Conservation (phyloP, 768 basidiomycete species). For the Rhizopogon roseolus region DNA sequence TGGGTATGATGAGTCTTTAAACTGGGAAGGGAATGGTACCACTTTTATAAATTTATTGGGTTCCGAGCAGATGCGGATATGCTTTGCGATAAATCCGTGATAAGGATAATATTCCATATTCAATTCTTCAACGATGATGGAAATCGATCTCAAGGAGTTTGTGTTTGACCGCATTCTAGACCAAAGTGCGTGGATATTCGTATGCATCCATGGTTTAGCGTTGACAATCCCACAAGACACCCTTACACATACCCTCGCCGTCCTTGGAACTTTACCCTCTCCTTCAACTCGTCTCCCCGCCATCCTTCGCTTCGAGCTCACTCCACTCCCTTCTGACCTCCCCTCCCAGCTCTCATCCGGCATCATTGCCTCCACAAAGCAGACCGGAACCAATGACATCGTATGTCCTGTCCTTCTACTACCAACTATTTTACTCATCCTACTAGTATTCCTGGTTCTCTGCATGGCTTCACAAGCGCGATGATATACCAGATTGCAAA, state of each 20-base stretch:
- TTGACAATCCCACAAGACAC: not conserved
- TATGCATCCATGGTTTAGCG: too few species aligned
- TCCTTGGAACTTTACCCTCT: constrained; percentile 62
- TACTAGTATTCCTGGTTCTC: constrained; percentile 77
- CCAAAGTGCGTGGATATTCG: constrained; percentile 30
- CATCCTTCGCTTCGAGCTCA: constrained; percentile 77
- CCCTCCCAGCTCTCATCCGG: constrained; percentile 32
- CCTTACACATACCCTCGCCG: constrained; percentile 52
- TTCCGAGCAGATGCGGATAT: too few species aligned
- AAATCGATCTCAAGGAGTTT: constrained; percentile 40
- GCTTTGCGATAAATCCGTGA: too few species aligned
- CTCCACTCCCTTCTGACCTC: constrained; percentile 48
- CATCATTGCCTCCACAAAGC: constrained; percentile 36
- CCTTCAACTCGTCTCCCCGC: constrained; percentile 36
- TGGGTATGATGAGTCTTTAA: not conserved
- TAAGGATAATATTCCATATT: too few species aligned
- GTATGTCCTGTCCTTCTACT: constrained; percentile 30
- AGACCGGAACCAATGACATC: constrained; percentile 64
- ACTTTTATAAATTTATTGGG: not conserved
- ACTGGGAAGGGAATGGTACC: not conserved
- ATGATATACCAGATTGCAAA: constrained; percentile 61
- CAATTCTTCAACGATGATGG: not conserved
- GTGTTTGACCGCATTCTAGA: constrained; percentile 51
- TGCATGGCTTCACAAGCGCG: constrained; percentile 53
- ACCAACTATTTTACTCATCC: constrained; percentile 2